These are phyloP conservation scores for Colletotrichum plurivorum DNA, from an alignment of 2,329 filamentous ascomycete species.

Conservation along the genomic window DNA sequence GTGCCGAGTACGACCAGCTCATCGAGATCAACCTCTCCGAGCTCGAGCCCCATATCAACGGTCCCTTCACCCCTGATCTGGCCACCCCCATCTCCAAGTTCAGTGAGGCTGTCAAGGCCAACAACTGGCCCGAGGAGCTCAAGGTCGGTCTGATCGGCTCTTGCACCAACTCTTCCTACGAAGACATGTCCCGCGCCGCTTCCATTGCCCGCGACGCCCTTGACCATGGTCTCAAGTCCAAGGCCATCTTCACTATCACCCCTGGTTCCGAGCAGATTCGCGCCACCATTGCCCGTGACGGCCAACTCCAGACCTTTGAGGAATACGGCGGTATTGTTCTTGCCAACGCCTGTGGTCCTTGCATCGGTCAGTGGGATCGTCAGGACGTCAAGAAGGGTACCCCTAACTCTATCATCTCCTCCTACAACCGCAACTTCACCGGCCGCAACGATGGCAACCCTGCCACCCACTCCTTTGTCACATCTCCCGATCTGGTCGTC, in stretches of 20 bases:
- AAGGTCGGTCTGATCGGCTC: constrained; percentile 98
- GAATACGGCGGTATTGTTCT: constrained; percentile 96
- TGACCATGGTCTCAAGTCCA: constrained; percentile 92
- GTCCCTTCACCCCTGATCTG: constrained; percentile 98
- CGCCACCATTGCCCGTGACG: constrained; percentile 91
- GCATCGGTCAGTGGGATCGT: constrained; percentile 97
- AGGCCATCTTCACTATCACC: constrained; percentile 93
- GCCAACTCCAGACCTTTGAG: constrained; percentile 93
- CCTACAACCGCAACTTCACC: constrained; percentile 99
- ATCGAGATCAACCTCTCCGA: constrained; percentile 96
- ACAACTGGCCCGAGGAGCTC: constrained; percentile 96
- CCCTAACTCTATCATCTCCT: constrained; percentile 96
- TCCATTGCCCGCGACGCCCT: constrained; percentile 93
- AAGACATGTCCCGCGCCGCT: constrained; percentile 94
- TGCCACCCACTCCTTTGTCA: constrained; percentile 93
- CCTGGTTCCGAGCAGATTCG: constrained; percentile 98
- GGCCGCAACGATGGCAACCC: constrained; percentile 97
- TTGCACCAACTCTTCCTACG: constrained; percentile 91
- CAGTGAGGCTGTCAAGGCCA: constrained; percentile 91
- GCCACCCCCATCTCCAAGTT: constrained; percentile 98
- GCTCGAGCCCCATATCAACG: constrained; percentile 98
- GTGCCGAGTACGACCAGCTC: constrained; percentile 94
- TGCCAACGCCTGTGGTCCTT: constrained; percentile 94
- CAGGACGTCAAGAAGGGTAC: constrained; percentile 94
- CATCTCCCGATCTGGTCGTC: constrained; percentile 90